Evolutionary conservation across 108 stramenopile species (phyloP).

Genomic region (Epithemia pelagica): DNA sequence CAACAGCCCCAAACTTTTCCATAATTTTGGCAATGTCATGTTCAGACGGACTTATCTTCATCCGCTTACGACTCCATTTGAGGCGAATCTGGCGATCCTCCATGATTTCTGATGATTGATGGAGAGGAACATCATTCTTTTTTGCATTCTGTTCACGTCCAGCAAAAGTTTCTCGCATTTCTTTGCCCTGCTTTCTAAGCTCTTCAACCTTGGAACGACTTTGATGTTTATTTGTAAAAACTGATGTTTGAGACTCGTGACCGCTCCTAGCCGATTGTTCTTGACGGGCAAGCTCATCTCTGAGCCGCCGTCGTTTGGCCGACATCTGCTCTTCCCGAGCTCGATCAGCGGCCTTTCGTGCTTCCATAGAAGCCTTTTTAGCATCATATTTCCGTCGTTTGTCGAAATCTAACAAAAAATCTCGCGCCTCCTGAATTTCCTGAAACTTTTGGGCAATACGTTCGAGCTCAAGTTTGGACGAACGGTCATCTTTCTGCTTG

Average conservation of each 20-base stretch:
- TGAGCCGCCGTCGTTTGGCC: conserved; percentile 54
- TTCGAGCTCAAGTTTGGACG: conserved; percentile 16
- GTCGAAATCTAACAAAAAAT: conserved; percentile 52
- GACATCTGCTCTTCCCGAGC: conserved; percentile 61
- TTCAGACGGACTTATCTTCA: conserved; percentile 51
- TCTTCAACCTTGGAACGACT: conserved; percentile 26
- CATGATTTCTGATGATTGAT: conserved; percentile 15
- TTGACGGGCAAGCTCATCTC: conserved; percentile 53
- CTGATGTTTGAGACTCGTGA: not conserved
- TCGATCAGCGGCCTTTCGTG: conserved; percentile 50
- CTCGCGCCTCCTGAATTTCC: conserved; percentile 53
- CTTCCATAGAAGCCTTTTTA: conserved; percentile 46
- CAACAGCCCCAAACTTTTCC: conserved; percentile 56
- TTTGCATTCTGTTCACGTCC: conserved; percentile 31
- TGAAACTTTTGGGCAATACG: conserved; percentile 30
- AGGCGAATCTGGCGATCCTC: conserved; percentile 58
- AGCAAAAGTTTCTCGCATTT: conserved; percentile 47
- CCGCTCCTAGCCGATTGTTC: conserved; percentile 52
- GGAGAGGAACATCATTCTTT: conserved; percentile 28
- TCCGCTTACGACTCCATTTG: conserved; percentile 78
- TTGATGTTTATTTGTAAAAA: not conserved
- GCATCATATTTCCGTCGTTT: conserved; percentile 48
- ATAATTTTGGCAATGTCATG: conserved; percentile 46
- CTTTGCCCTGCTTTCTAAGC: conserved; percentile 56
- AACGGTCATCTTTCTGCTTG: conserved; percentile 64